Conservation (phyloP, 1,284 basidiomycete genomes). For the Tilletia setariae region DNA sequence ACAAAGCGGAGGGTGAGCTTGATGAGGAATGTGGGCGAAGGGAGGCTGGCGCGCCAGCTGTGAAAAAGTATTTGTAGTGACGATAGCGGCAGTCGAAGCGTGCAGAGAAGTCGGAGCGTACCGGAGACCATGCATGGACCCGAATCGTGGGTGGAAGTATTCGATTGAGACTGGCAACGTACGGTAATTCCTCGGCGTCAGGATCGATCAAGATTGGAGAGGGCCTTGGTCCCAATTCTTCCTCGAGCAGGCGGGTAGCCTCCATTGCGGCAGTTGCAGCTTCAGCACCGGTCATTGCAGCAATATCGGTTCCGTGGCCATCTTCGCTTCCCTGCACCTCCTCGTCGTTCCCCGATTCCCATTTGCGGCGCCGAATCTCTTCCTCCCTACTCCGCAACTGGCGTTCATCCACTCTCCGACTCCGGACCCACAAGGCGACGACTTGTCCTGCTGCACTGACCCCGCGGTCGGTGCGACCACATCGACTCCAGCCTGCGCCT, state of each 20-base stretch:
- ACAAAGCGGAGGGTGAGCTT: neutral
- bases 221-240: neutral
- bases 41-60: slow-evolving; percentile 32
- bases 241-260: neutral
- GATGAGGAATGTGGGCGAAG: slow-evolving; percentile 25
- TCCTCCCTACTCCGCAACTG: slow-evolving; percentile 12
- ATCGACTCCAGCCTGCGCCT: slow-evolving; percentile 79
- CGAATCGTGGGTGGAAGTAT: slow-evolving; percentile 84
- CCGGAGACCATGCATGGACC: slow-evolving; percentile 91
- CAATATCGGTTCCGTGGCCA: neutral
- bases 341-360: slow-evolving; percentile 10
- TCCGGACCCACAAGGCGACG: slow-evolving; percentile 71
- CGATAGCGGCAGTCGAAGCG: slow-evolving; percentile 80
- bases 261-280: neutral
- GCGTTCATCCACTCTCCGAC: slow-evolving; percentile 44
- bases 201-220: slow-evolving; percentile 4
- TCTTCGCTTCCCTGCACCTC: slow-evolving; percentile 14
- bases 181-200: slow-evolving; percentile 65
- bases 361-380: slow-evolving; percentile 9
- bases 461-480: slow-evolving; percentile 89
- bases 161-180: slow-evolving; percentile 79
- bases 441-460: slow-evolving; percentile 95
- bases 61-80: slow-evolving; percentile 95
- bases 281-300: neutral
- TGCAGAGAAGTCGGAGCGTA: slow-evolving; percentile 75